Evolutionary conservation across 805 yeast genomes (phyloP).

Genomic region (Nematodospora valgi): DNA sequence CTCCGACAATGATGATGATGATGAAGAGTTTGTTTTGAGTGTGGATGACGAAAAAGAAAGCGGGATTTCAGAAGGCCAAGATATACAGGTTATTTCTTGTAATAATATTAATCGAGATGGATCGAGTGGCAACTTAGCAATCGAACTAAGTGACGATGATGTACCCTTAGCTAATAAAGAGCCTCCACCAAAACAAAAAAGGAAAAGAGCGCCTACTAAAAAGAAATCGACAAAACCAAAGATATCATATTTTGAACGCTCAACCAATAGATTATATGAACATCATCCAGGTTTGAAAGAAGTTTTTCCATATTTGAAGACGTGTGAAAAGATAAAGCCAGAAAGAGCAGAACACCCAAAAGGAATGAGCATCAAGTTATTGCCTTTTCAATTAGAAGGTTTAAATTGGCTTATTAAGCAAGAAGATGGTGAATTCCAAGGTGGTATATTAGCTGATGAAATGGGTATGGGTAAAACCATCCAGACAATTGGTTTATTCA

Average conservation of each 20-base stretch:
- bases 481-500: constrained; percentile 86
- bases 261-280: constrained; percentile 64
- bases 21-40: constrained; percentile 11
- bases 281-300: constrained; percentile 76
- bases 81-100: constrained; percentile 30
- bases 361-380: constrained; percentile 65
- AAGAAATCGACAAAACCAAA: constrained; percentile 50
- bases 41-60: constrained; percentile 6
- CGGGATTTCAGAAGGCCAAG: constrained; percentile 32
- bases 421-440: constrained; percentile 73
- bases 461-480: constrained; percentile 99
- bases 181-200: constrained; percentile 22
- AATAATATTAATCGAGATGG: constrained; percentile 18
- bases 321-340: constrained; percentile 44
- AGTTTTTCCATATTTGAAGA: constrained; percentile 64
- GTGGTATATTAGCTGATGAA: constrained; percentile 96
- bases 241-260: constrained; percentile 64
- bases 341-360: constrained; percentile 70
- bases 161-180: constrained; percentile 22
- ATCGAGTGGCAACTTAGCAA: constrained; percentile 20
- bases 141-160: constrained; percentile 25
- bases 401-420: constrained; percentile 83
- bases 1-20: constrained; percentile 15
- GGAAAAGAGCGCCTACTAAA: constrained; percentile 12
- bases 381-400: constrained; percentile 95